These are phyloP conservation scores for Gossypium rotundifolium DNA, from an alignment of 345 rosid species.

Conservation along the genomic window DNA sequence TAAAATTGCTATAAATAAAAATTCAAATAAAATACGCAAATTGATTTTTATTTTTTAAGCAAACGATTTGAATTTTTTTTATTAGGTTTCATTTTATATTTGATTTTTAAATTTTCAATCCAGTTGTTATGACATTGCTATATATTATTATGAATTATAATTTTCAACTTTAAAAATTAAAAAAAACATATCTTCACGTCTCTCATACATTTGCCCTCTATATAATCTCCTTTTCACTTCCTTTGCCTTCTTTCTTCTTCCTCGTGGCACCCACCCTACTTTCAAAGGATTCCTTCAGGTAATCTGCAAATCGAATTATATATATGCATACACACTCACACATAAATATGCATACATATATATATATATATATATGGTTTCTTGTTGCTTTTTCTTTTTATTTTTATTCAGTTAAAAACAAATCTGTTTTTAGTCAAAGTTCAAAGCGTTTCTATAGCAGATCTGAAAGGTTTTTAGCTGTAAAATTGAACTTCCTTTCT, in stretches of 20 bases:
- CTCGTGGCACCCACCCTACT: constrained; percentile 24
- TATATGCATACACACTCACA: neutral
- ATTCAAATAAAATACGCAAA: no score
- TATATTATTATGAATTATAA: no score
- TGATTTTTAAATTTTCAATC: no score
- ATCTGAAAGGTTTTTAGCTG: constrained; percentile 25
- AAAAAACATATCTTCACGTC: no score
- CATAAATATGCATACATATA: no score
- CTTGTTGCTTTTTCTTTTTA: neutral
- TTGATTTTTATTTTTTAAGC: no score
- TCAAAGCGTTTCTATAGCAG: constrained; percentile 15
- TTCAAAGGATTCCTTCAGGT: constrained; percentile 29
- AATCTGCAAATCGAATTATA: neutral
- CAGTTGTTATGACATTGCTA: no score
- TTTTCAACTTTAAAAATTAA: no score
- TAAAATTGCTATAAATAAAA: no score
- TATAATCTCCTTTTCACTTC: constrained; percentile 1
- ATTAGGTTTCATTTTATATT: no score
- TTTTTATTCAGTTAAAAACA: neutral
- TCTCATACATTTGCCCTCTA: constrained; percentile 12
- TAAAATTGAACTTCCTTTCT: neutral
- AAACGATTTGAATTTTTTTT: no score
- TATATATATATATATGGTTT: constrained; percentile 11
- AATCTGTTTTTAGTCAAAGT: neutral
- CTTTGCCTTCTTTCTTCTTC: neutral